Percentiles rank a stretch among this genome's conserved stretches.
Conservation (phyloP, 495 filamentous ascomycete genomes). For the Evernia prunastri region DNA sequence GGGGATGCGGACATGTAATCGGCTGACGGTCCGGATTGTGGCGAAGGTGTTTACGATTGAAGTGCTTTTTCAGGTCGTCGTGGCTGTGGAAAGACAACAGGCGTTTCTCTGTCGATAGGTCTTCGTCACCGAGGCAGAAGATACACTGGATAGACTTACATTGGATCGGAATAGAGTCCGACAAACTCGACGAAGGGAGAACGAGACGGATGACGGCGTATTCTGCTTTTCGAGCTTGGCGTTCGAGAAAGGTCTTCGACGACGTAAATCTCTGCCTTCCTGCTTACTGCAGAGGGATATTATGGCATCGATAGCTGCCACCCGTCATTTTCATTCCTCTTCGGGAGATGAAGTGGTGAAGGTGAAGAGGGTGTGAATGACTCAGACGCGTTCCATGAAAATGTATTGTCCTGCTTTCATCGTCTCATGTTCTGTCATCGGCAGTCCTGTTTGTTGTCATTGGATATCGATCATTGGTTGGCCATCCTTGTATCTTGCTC, state of each 20-base stretch:
- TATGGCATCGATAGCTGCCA: slow-evolving; percentile 16
- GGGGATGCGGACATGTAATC: slow-evolving; percentile 9
- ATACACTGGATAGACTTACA: slow-evolving; percentile 17
- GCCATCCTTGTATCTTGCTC: too few relatives aligned
- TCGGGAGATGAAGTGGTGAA: slow-evolving; percentile 14
- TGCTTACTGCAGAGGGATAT: slow-evolving; percentile 9
- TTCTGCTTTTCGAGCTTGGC: slow-evolving; percentile 13
- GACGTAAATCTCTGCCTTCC: slow-evolving; percentile 10
- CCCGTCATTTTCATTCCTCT: slow-evolving; percentile 11
- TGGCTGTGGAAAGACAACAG: slow-evolving; percentile 12
- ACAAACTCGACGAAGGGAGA: slow-evolving; percentile 17
- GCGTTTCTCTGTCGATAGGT: not conserved
- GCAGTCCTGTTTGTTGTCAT: too few relatives aligned
- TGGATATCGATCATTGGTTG: too few relatives aligned
- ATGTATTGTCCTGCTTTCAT: slow-evolving; percentile 14
- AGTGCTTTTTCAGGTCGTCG: slow-evolving; percentile 20
- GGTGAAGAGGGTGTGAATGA: slow-evolving; percentile 19
- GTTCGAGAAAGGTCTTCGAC: not conserved
- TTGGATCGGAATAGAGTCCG: slow-evolving; percentile 14
- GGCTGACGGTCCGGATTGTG: slow-evolving; percentile 17
- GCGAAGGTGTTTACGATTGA: slow-evolving; percentile 21
- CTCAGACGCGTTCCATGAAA: slow-evolving; percentile 13
- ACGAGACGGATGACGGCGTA: too few relatives aligned
- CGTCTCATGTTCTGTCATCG: too few relatives aligned
- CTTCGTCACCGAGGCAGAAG: slow-evolving; percentile 17